Percentiles rank a stretch among this genome's conserved stretches.
Evolutionary conservation across 768 basidiomycete genomes (phyloP).

Genomic region (Boletus reticulatus): DNA sequence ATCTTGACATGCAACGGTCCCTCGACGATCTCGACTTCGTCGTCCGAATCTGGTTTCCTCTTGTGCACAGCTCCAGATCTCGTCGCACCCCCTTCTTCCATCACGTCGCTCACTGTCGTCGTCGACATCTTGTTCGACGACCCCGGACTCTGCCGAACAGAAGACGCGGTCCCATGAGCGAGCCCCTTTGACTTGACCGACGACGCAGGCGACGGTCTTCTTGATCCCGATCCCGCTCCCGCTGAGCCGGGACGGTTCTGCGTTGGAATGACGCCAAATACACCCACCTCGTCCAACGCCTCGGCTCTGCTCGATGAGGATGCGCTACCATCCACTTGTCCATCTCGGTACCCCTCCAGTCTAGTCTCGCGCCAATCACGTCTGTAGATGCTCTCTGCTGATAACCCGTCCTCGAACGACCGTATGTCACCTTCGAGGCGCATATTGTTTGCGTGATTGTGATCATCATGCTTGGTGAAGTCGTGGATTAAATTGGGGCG

Average conservation of each 20-base stretch:
- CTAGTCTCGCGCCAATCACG: conserved; percentile 80
- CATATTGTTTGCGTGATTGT: conserved; percentile 13
- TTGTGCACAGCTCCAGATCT: conserved; percentile 32
- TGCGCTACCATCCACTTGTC: conserved; percentile 9
- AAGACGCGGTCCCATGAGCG: conserved; percentile 24
- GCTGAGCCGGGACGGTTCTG: conserved; percentile 15
- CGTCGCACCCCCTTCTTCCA: conserved; percentile 39
- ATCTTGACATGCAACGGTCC: conserved; percentile 41
- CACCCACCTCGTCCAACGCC: conserved; percentile 30
- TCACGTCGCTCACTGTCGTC: conserved; percentile 42
- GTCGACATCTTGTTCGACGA: conserved; percentile 40
- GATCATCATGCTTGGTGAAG: conserved; percentile 16
- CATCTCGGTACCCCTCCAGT: conserved; percentile 26
- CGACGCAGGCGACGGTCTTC: conserved; percentile 46
- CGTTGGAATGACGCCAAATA: conserved; percentile 23
- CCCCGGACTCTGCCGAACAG: conserved; percentile 49
- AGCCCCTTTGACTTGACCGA: conserved; percentile 45
- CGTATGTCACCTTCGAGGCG: conserved; percentile 45
- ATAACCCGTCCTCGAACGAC: conserved; percentile 65
- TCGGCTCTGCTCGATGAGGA: conserved; percentile 16
- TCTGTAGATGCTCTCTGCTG: conserved; percentile 61
- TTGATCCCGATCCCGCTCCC: conserved; percentile 30
- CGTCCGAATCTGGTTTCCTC: conserved; percentile 54
- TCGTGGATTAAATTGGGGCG: background rate
- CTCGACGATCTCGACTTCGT: conserved; percentile 54